These are phyloP conservation scores for Ambrosia trifida DNA, from an alignment of 129 eudicot species.

Conservation along the genomic window DNA sequence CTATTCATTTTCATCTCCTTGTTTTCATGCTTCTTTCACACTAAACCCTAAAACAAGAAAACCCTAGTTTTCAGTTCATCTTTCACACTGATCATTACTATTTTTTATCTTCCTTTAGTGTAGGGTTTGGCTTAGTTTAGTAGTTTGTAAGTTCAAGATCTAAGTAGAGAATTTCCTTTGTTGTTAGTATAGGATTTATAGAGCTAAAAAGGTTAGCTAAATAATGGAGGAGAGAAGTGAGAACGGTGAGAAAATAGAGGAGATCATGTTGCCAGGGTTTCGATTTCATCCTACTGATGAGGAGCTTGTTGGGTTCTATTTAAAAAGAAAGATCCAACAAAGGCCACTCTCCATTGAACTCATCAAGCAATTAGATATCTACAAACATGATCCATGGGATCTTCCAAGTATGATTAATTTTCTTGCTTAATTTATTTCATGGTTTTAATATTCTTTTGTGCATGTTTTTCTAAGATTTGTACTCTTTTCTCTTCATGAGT, in stretches of 20 bases:
- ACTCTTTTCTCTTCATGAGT: too few relatives aligned
- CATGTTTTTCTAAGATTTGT: too few relatives aligned
- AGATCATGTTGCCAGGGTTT: slow-evolving; percentile 91
- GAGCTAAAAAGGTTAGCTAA: slow-evolving; percentile 3
- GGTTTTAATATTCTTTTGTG: neutral
- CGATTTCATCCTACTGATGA: slow-evolving; percentile 97
- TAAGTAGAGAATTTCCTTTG: slow-evolving; percentile 2
- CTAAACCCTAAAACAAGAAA: slow-evolving; percentile 39
- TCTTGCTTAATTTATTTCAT: too few relatives aligned
- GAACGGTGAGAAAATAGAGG: slow-evolving; percentile 53
- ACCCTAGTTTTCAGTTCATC: slow-evolving; percentile 29
- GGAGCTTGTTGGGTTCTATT: slow-evolving; percentile 91
- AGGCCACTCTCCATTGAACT: slow-evolving; percentile 90
- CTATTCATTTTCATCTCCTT: slow-evolving; percentile 32
- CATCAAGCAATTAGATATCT: slow-evolving; percentile 84
- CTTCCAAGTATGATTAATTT: slow-evolving; percentile 69
- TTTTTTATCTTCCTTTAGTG: slow-evolving; percentile 15
- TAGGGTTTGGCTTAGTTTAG: neutral
- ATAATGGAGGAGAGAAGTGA: slow-evolving; percentile 62
- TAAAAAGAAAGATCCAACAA: slow-evolving; percentile 80
- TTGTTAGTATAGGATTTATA: slow-evolving; percentile 2
- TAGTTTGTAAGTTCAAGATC: slow-evolving; percentile 24
- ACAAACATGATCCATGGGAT: slow-evolving; percentile 97
- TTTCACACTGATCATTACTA: slow-evolving; percentile 10
- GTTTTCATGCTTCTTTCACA: slow-evolving; percentile 47